Base-by-base conservation (phyloP, 2,329 filamentous ascomycete genomes). In the Neocatenulostroma microsporum region DNA sequence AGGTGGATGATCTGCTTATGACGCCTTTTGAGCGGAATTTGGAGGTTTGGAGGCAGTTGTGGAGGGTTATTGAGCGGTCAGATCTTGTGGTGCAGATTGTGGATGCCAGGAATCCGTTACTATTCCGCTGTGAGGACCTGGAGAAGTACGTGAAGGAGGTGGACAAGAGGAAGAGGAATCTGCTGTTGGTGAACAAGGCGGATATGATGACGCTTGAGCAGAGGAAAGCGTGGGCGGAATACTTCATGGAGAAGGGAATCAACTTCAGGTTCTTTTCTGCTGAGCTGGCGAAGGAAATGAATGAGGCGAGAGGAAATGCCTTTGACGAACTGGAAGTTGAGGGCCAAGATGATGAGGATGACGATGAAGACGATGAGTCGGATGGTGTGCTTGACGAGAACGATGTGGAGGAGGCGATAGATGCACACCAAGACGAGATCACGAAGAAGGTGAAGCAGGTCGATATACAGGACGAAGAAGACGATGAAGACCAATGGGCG, bases 1-100 rank as follows among this genome's bases (percentile, higher is more conserved):
- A 98, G 66, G 86, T 84, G 54, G 81, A 95, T 40, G 91, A 98
- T 60, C 65, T 98, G 39, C 74, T 98, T 37, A 88, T 98, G 85
- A 98, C 91, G 1, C 91, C 91, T 0, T 98, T 98, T 55, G 91
- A 98, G 70, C 77, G 91, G 41, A 98, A 98, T 58, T 58, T 98
- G 44, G 93, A 98, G 57, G 91, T 98, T 19, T 98, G 91, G 91
- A 79, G 91, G 58, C 91, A 98, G 63, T 59, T 98, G 51, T 98
- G 91, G 91, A 78, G 91, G 66, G 91, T 98, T 40, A 95, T 98
- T 53, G 91, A 98, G 69, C 74, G 91, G 43, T 95, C 87, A 12
- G 91, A 98, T 61, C 68, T 98, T 26, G 77, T 98, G 3, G 91
- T 98, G 23, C 91, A 98, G 68, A 98, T 98, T 67, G 91, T 98